Conservation (phyloP, 140 eudicot species). For the Senecio squalidus region DNA sequence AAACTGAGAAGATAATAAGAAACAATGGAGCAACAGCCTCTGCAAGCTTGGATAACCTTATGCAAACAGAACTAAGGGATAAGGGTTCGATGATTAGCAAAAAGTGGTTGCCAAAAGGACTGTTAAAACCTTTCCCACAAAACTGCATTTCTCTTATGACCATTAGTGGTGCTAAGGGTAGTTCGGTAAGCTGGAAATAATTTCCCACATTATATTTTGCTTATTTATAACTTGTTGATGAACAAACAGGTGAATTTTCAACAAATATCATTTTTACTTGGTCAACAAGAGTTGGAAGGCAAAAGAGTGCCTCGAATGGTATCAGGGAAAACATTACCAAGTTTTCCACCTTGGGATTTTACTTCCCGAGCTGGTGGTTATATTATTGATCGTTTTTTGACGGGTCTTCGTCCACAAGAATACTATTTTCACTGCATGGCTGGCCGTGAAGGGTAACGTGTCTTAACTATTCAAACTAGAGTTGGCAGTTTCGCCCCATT, state of each 20-base stretch:
- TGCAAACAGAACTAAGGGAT: conserved; percentile 71
- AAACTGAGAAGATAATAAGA: conserved; percentile 70
- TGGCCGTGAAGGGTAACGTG: conserved; percentile 92
- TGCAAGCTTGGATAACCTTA: conserved; percentile 71
- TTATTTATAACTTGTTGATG: conserved; percentile 8
- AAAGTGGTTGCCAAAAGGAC: conserved; percentile 63
- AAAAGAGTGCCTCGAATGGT: conserved; percentile 98
- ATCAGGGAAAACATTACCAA: conserved; percentile 90
- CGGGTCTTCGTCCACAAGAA: conserved; percentile 95
- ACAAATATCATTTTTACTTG: conserved; percentile 88
- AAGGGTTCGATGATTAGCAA: conserved; percentile 65
- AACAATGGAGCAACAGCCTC: conserved; percentile 61
- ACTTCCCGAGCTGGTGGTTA: conserved; percentile 94
- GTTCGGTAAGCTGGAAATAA: conserved; percentile 58
- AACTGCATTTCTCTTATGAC: conserved; percentile 94
- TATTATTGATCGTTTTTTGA: conserved; percentile 82
- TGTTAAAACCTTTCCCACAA: conserved; percentile 77
- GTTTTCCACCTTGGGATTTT: conserved; percentile 89
- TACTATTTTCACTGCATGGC: conserved; percentile 99
- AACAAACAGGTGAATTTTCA: conserved; percentile 82
- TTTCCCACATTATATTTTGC: background rate
- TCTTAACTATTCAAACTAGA: background rate
- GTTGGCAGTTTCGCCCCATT: no score
- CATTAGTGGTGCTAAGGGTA: conserved; percentile 96
- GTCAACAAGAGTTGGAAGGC: conserved; percentile 99